Percentiles rank a stretch among this genome's conserved stretches.
Conservation (phyloP, 1,284 basidiomycete genomes). For the Termitomyces sp. region DNA sequence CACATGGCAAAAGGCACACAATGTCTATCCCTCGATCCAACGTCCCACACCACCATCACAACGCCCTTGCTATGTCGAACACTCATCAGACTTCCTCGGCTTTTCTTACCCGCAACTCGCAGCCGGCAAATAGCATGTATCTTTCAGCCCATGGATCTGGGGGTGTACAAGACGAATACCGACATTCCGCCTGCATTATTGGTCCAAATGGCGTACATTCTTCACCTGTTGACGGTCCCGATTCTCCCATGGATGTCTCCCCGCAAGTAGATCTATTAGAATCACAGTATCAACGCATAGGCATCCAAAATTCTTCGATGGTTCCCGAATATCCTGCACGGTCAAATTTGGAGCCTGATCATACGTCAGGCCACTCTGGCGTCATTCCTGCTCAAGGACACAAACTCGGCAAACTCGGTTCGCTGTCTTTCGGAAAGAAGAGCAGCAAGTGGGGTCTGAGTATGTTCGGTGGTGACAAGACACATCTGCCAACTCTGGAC, state of each 20-base stretch:
- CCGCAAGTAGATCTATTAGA: conserved; percentile 38
- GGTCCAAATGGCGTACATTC: conserved; percentile 18
- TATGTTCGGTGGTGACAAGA: conserved; percentile 79
- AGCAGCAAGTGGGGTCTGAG: conserved; percentile 56
- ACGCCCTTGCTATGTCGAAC: conserved; percentile 43
- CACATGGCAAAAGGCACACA: conserved; percentile 30
- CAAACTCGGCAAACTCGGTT: conserved; percentile 51
- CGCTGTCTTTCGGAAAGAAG: conserved; percentile 62
- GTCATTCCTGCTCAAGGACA: conserved; percentile 31
- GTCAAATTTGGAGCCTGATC: conserved; percentile 37
- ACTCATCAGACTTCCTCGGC: conserved; percentile 51
- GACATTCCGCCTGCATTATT: conserved; percentile 23
- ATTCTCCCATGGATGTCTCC: conserved; percentile 64
- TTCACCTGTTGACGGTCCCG: conserved; percentile 26
- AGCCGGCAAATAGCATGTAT: conserved; percentile 10
- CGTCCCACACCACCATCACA: conserved; percentile 36
- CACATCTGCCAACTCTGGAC: conserved; percentile 67
- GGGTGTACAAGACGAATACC: conserved; percentile 33
- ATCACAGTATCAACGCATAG: conserved; percentile 43
- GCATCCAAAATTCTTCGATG: conserved; percentile 48
- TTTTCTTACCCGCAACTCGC: conserved; percentile 28
- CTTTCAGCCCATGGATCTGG: conserved; percentile 26
- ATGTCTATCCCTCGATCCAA: conserved; percentile 45
- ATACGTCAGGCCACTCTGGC: conserved; percentile 26
- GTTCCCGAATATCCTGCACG: conserved; percentile 44